A percentile compares a stretch with the other conserved stretches of the same genome.
phyloP scores from a whole-genome alignment of 2,329 filamentous ascomycete genomes.

The Tympanopsis confertula region DNA sequence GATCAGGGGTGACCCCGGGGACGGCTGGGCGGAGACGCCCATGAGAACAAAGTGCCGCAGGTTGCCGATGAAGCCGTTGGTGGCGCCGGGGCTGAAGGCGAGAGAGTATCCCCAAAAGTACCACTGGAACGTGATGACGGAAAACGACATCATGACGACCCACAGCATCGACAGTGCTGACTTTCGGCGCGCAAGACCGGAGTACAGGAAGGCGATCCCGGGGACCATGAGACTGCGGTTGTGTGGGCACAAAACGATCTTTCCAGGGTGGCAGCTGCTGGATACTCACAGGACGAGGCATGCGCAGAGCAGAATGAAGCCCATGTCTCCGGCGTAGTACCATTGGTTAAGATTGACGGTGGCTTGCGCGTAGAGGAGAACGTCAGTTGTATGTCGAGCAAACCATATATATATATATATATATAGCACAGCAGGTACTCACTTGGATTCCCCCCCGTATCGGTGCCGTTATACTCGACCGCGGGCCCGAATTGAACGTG shows the following conservation, averaged over 20 bases:
- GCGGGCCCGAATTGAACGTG: neutral
- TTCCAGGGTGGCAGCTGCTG: too few relatives aligned
- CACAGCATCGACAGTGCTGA: slow-evolving; percentile 94
- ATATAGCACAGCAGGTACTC: slow-evolving; percentile 24
- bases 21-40: slow-evolving; percentile 74
- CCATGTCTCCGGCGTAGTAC: slow-evolving; percentile 83
- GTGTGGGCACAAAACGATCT: too few relatives aligned
- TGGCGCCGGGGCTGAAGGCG: slow-evolving; percentile 72
- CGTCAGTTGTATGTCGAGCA: slow-evolving; percentile 2
- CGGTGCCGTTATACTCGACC: slow-evolving; percentile 34
- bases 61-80: slow-evolving; percentile 85
- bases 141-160: slow-evolving; percentile 89
- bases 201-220: slow-evolving; percentile 94
- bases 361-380: slow-evolving; percentile 36
- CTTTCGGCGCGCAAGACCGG: slow-evolving; percentile 91
- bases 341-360: slow-evolving; percentile 89
- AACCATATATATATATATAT: too few relatives aligned
- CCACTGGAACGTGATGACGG: slow-evolving; percentile 93
- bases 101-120: slow-evolving; percentile 99
- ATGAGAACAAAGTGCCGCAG: slow-evolving; percentile 79
- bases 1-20: slow-evolving; percentile 76
- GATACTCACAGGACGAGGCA: slow-evolving; percentile 90
- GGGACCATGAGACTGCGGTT: slow-evolving; percentile 92
- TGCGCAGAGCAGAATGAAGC: slow-evolving; percentile 79
- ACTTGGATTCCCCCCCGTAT: slow-evolving; percentile 69